A percentile compares a stretch with the other conserved stretches of the same genome.
These are phyloP conservation scores for Scheffersomyces insectosa DNA, from an alignment of 1,139 yeast species.

Conservation along the genomic window DNA sequence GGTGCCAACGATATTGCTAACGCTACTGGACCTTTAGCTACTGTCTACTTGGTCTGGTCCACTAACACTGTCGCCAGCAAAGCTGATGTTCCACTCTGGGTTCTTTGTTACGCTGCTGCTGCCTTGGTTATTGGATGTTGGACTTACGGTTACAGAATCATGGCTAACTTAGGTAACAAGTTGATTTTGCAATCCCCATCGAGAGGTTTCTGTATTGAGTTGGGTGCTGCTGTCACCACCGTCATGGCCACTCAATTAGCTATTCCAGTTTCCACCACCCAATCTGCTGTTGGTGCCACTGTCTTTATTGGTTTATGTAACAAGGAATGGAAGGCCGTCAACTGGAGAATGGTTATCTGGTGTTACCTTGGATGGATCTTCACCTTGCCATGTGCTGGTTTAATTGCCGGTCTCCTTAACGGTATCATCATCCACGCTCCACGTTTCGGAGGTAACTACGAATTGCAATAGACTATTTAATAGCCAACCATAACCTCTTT, in stretches of 20 bases:
- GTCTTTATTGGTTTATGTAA: constrained; percentile 77
- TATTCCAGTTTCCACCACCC: constrained; percentile 77
- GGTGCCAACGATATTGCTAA: constrained; percentile 82
- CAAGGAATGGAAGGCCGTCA: constrained; percentile 60
- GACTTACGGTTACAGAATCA: constrained; percentile 73
- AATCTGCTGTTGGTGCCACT: constrained; percentile 79
- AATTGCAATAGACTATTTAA: constrained; percentile 4
- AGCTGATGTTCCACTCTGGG: constrained; percentile 71
- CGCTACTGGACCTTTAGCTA: constrained; percentile 75
- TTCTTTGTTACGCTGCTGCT: constrained; percentile 66
- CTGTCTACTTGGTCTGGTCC: constrained; percentile 65
- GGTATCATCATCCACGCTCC: constrained; percentile 73
- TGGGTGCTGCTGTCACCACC: constrained; percentile 77
- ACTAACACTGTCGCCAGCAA: constrained; percentile 48
- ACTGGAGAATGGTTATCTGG: constrained; percentile 79
- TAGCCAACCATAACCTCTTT: no score
- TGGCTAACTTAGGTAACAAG: constrained; percentile 73
- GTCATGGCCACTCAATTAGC: constrained; percentile 74
- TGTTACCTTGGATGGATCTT: constrained; percentile 73
- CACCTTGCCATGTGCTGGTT: constrained; percentile 74
- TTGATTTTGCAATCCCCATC: constrained; percentile 77
- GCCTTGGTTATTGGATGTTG: constrained; percentile 70
- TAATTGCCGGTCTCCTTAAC: constrained; percentile 66
- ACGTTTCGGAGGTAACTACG: constrained; percentile 42
- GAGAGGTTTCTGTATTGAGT: constrained; percentile 76